Evolutionary conservation across 192 early-diverging fungal genomes (phyloP).

Genomic region (Globomyces pollinis-pini): DNA sequence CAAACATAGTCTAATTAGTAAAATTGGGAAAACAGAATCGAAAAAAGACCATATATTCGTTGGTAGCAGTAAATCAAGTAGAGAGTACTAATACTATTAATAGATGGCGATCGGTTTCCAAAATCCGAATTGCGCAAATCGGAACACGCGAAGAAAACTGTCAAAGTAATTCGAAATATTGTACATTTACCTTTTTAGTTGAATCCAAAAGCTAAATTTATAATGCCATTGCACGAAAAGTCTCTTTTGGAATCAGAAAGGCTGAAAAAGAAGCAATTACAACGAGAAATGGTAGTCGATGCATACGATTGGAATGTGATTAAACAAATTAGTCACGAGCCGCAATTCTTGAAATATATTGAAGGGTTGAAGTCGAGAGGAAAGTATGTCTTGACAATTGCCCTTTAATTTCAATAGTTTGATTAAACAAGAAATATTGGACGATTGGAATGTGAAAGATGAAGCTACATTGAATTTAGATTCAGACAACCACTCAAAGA

Average conservation of each 20-base stretch:
- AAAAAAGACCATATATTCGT: too few relatives aligned
- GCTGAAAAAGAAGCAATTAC: not conserved
- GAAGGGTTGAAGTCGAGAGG: conserved; percentile 2
- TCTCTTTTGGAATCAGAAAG: not conserved
- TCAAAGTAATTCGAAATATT: too few relatives aligned
- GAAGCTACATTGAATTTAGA: not conserved
- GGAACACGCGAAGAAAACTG: not conserved
- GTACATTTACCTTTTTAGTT: not conserved
- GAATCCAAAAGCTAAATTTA: conserved; percentile 2
- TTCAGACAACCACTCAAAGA: not conserved
- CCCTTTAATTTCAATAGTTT: too few relatives aligned
- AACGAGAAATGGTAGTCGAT: not conserved
- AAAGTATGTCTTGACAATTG: not conserved
- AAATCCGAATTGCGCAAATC: not conserved
- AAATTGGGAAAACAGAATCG: too few relatives aligned
- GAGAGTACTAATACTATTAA: not conserved
- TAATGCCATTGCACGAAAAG: conserved; percentile 8
- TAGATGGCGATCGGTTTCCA: conserved; percentile 1
- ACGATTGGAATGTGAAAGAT: not conserved
- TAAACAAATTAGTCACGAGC: conserved; percentile 5
- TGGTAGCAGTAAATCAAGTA: not conserved
- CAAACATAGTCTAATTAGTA: not conserved
- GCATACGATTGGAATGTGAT: conserved; percentile 5
- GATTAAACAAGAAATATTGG: not conserved
- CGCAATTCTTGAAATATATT: conserved; percentile 10